A percentile compares a stretch with the other conserved stretches of the same genome.
These are phyloP conservation scores for Uncinocarpus reesii DNA, from an alignment of 2,329 filamentous ascomycete genomes.

Conservation along the genomic window DNA sequence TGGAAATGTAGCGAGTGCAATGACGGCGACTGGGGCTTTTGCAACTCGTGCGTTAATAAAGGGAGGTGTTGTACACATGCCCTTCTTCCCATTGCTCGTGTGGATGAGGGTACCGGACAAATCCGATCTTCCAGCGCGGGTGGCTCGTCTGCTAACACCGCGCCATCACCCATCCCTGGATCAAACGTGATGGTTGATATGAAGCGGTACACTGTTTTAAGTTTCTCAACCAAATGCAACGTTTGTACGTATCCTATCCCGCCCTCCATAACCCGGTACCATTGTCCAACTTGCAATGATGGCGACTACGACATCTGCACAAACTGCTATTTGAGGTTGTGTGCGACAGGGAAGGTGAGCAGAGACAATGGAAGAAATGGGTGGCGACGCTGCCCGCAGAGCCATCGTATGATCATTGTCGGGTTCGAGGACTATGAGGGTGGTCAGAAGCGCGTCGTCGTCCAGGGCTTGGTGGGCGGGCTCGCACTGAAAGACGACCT, in stretches of 20 bases:
- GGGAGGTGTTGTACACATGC: conserved; percentile 72
- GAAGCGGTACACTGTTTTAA: conserved; percentile 54
- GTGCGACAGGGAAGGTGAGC: conserved; percentile 54
- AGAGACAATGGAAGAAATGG: conserved; percentile 66
- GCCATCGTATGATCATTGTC: conserved; percentile 75
- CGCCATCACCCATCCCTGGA: conserved; percentile 22
- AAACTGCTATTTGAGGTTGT: conserved; percentile 62
- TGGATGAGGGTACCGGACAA: conserved; percentile 24
- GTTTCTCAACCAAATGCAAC: conserved; percentile 67
- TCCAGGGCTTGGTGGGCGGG: conserved; percentile 69
- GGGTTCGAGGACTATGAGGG: conserved; percentile 60
- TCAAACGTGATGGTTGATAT: conserved; percentile 36
- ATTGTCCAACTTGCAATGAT: conserved; percentile 65
- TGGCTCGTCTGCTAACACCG: conserved; percentile 18
- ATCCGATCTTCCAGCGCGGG: conserved; percentile 16
- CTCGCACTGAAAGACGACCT: conserved; percentile 54
- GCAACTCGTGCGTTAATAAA: conserved; percentile 74
- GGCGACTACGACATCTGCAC: conserved; percentile 85
- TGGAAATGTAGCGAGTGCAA: conserved; percentile 86
- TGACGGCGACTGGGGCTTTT: conserved; percentile 90
- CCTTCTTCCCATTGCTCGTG: conserved; percentile 63
- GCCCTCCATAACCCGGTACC: conserved; percentile 59
- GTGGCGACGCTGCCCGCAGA: conserved; percentile 70
- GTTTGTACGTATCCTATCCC: conserved; percentile 64
- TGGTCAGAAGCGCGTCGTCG: conserved; percentile 57